These are phyloP conservation scores for Alternaria triticimaculans DNA, from an alignment of 2,329 filamentous ascomycete genomes.

Conservation along the genomic window DNA sequence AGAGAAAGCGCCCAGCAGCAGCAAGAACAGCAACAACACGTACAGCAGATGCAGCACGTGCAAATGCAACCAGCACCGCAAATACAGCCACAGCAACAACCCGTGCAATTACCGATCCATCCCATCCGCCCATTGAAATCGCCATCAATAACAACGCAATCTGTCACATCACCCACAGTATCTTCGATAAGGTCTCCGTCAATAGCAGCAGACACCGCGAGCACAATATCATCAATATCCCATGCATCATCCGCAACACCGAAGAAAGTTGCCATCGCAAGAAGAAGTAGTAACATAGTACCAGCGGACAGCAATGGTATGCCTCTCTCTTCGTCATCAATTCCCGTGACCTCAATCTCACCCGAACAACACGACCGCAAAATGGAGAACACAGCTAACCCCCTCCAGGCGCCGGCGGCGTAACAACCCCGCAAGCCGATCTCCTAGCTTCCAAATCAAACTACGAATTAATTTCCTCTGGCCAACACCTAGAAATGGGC, in stretches of 20 bases:
- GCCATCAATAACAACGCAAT: conserved; percentile 14
- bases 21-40: conserved; percentile 19
- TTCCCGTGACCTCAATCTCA: conserved; percentile 8
- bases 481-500: conserved; percentile 41
- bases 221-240: conserved; percentile 33
- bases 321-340: background rate
- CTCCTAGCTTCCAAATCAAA: conserved; percentile 39
- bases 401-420: conserved; percentile 27
- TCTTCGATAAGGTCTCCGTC: conserved; percentile 29
- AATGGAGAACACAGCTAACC: background rate
- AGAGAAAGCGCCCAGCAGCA: conserved; percentile 34
- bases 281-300: conserved; percentile 27
- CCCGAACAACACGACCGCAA: background rate
- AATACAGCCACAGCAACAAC: conserved; percentile 11
- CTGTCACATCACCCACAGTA: conserved; percentile 16
- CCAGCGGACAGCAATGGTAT: conserved; percentile 34
- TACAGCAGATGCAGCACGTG: background rate
- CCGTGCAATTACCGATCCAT: conserved; percentile 21
- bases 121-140: conserved; percentile 22
- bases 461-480: conserved; percentile 39
- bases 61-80: conserved; percentile 5
- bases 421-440: conserved; percentile 36
- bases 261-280: conserved; percentile 33
- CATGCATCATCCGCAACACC: conserved; percentile 31
- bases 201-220: conserved; percentile 29